These are phyloP conservation scores for Globisporangium splendens DNA, from an alignment of 352 stramenopile species.

Conservation along the genomic window DNA sequence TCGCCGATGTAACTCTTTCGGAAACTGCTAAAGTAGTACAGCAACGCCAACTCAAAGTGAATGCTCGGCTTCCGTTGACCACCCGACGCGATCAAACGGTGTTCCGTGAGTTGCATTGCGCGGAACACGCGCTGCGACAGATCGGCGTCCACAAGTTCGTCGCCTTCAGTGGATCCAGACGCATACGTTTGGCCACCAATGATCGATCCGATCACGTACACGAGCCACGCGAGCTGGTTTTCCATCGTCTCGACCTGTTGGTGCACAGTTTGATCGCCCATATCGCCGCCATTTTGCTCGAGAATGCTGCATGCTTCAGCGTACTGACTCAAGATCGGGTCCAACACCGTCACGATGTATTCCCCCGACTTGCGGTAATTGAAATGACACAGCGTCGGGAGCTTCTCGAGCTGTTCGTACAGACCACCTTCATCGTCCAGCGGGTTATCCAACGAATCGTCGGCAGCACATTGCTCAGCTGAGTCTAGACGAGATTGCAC, in stretches of 20 bases:
- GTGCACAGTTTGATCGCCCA: constrained; percentile 42
- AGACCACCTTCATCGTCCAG: constrained; percentile 96
- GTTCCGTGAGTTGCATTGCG: constrained; percentile 95
- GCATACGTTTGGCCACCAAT: constrained; percentile 96
- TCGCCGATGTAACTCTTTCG: constrained; percentile 91
- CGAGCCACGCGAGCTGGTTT: constrained; percentile 96
- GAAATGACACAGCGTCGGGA: constrained; percentile 96
- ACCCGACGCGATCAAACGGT: constrained; percentile 88
- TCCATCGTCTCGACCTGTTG: constrained; percentile 87
- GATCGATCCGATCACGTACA: constrained; percentile 95
- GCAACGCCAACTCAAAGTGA: constrained; percentile 93
- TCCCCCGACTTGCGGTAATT: constrained; percentile 93
- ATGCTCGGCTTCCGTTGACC: constrained; percentile 84
- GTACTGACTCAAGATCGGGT: constrained; percentile 94
- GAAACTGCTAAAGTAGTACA: constrained; percentile 97
- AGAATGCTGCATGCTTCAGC: constrained; percentile 83
- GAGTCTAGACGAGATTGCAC: constrained; percentile 95
- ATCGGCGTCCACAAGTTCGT: constrained; percentile 95
- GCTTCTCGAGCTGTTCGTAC: constrained; percentile 95
- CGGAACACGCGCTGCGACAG: constrained; percentile 95
- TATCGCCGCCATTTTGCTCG: constrained; percentile 45
- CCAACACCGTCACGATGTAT: constrained; percentile 93
- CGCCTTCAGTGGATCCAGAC: constrained; percentile 88
- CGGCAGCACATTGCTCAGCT: constrained; percentile 90
- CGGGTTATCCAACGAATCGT: constrained; percentile 94